These are phyloP conservation scores for Trichoderma reesei DNA, from an alignment of 495 filamentous ascomycete species.

Conservation along the genomic window DNA sequence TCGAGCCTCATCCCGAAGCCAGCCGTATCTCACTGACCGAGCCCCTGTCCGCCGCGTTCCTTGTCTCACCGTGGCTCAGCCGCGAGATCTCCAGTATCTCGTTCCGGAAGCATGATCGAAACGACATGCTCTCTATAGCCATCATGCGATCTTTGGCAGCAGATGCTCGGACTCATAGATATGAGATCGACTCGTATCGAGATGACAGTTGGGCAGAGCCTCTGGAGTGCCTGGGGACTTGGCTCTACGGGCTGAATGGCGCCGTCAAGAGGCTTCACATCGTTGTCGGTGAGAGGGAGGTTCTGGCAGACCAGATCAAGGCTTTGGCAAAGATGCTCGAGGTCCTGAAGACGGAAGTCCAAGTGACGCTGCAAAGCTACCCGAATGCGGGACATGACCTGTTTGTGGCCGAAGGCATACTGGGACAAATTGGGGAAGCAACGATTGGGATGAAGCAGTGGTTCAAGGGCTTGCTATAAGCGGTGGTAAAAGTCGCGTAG, in stretches of 20 bases:
- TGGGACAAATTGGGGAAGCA: background rate
- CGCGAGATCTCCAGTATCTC: background rate
- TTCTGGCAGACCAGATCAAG: background rate
- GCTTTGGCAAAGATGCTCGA: background rate
- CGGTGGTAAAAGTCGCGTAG: too few relatives aligned
- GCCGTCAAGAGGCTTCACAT: background rate
- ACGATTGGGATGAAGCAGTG: constrained; percentile 2
- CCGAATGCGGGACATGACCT: background rate
- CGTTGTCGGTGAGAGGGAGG: background rate
- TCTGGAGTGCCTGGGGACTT: background rate
- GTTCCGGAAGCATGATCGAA: background rate
- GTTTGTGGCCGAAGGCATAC: background rate
- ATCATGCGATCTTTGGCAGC: background rate
- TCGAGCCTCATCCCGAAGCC: constrained; percentile 20
- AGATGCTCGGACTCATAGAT: too few relatives aligned
- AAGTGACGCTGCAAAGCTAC: background rate
- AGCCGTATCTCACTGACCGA: constrained; percentile 11
- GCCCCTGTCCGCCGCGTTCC: constrained; percentile 21
- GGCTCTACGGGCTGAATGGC: background rate
- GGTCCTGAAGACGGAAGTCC: background rate
- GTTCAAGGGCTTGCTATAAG: background rate
- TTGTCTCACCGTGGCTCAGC: constrained; percentile 21
- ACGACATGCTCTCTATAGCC: background rate
- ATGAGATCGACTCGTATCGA: background rate
- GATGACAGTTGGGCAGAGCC: background rate